Evolutionary conservation across 768 basidiomycete genomes (phyloP).

Genomic region (Tricholoma matsutake): DNA sequence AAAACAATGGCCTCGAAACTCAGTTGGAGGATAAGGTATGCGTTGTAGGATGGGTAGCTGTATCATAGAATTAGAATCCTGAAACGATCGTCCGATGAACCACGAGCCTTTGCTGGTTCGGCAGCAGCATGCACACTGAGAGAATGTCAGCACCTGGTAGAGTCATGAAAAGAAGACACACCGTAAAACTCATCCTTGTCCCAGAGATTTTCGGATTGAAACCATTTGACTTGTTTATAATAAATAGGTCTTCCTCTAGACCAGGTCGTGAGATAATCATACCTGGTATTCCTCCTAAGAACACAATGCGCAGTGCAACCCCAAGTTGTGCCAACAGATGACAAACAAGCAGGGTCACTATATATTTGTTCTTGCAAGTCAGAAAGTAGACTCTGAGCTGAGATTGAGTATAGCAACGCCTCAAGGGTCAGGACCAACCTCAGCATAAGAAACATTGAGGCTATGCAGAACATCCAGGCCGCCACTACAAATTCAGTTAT

Average conservation of each 20-base stretch:
- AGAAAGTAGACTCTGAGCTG: constrained; percentile 15
- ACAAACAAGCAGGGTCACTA: constrained; percentile 6
- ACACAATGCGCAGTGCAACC: neutral
- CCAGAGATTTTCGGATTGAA: neutral
- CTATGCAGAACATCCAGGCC: constrained; percentile 17
- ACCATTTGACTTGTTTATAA: no score
- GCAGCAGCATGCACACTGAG: neutral
- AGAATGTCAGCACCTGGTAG: neutral
- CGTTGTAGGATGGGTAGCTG: neutral
- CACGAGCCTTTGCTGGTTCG: neutral
- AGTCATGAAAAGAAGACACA: neutral
- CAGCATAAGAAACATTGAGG: constrained; percentile 16
- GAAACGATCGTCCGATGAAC: no score
- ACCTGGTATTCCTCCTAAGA: neutral
- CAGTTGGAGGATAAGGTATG: constrained; percentile 16
- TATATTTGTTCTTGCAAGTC: constrained; percentile 12
- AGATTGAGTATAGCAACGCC: neutral
- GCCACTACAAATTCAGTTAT: constrained; percentile 17
- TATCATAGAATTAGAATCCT: neutral
- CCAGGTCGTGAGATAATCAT: neutral
- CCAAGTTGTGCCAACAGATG: neutral
- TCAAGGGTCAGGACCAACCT: constrained; percentile 6
- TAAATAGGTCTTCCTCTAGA: neutral
- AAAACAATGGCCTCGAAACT: constrained; percentile 17
- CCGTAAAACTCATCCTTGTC: neutral